phyloP scores from a whole-genome alignment of 23 red algal species.

The Gracilariopsis chorda region DNA sequence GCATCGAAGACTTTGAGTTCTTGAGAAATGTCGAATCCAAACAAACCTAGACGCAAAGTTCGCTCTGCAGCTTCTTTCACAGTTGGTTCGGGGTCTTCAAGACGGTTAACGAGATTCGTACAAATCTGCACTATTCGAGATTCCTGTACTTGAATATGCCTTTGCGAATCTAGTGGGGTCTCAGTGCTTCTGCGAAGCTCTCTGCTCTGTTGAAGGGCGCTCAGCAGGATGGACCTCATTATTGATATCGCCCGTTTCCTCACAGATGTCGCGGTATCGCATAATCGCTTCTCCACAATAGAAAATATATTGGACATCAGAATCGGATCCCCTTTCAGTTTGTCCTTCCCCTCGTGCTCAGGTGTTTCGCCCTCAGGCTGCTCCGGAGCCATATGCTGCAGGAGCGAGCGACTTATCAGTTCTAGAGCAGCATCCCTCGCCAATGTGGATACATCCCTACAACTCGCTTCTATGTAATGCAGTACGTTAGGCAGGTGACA shows the following conservation, averaged over 20 bases:
- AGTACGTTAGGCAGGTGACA: constrained; percentile 20
- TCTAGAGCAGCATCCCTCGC: constrained; percentile 57
- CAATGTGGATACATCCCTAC: constrained; percentile 51
- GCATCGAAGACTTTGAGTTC: not conserved
- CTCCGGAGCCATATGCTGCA: not conserved
- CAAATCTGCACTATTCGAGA: constrained; percentile 43
- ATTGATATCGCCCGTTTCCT: constrained; percentile 61
- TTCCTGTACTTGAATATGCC: not conserved
- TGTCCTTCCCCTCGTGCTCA: not conserved
- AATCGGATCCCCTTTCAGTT: not conserved
- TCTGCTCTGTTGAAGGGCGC: not conserved
- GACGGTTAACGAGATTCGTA: constrained; percentile 25
- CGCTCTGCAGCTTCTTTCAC: constrained; percentile 53
- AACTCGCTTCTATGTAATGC: constrained; percentile 49
- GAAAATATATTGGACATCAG: constrained; percentile 25
- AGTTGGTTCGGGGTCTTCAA: constrained; percentile 45
- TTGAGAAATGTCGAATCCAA: constrained; percentile 32
- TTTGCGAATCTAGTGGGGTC: not conserved
- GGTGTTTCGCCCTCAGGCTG: not conserved
- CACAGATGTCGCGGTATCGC: constrained; percentile 47
- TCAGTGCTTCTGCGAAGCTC: not conserved
- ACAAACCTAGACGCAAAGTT: constrained; percentile 35
- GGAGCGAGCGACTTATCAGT: constrained; percentile 47
- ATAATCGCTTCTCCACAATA: constrained; percentile 41
- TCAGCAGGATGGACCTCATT: constrained; percentile 24